Evolutionary conservation across 202 grass and related monocot species (phyloP), one percentile per base, ranked within the genome.

Genomic region (Sporobolus alterniflorus): DNA sequence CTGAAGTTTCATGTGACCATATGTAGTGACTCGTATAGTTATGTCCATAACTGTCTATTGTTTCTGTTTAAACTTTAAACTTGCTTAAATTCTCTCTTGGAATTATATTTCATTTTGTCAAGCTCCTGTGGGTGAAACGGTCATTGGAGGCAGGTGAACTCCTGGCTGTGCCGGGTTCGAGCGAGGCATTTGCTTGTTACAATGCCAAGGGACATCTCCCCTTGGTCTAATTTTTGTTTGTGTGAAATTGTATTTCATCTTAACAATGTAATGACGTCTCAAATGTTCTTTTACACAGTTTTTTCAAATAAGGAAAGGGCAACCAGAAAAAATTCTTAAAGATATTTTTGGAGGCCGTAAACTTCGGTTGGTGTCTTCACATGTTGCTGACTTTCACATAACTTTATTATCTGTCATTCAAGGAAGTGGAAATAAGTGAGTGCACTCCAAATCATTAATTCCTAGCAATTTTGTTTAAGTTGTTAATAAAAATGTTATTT

Each of bases 251-350:
- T 85, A 11, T 72, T 77, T 32, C 49, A 5, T 54, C 29, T 28
- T 30, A 20, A 40, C 50, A 79, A 73, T 64, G 67, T 41, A 85
- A 51, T 67, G 49, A 67, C 52, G 54, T 73, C 6, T 21, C 14
- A 41, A 51, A 65, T 76, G 29, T 49, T 72, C 24, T 69, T 71
- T 22, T 50, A 31, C 52, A 52, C 75, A 94, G 96, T 68, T 98
- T 60, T 82, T 98, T 73, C 73, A 92, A 87, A 88, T 98, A 75
- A 86, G 85, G 71, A 93, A 92, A 55, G 96, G 90, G 26, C 88
- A 93, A 67, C 71, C 92, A 60, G 84, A 95, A 84, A 91, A 74
- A 44, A 74, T 98, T 84, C 90, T 98, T 48, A 82, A 87, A 86
- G 91, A 93, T 89, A 81, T 98, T 79, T 29, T 75, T 84, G 90